Percentiles rank a stretch among this genome's conserved stretches.
phyloP scores from a whole-genome alignment of 768 basidiomycete species.

The Coprinopsis sp. region DNA sequence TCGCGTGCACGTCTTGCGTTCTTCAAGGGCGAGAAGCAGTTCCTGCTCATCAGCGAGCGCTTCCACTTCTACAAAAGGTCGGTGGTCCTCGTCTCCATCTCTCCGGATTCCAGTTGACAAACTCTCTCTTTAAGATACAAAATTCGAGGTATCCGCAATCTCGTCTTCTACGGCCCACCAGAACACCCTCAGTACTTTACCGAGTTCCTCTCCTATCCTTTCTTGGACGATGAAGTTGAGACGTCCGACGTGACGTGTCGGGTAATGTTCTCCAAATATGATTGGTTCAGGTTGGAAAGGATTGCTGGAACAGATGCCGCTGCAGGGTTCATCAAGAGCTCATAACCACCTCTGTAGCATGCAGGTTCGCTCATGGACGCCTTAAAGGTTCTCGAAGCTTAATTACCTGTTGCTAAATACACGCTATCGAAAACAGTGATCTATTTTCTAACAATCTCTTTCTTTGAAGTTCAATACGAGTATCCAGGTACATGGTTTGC shows the following conservation, averaged over 20 bases:
- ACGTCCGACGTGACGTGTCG: constrained; percentile 77
- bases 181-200: constrained; percentile 90
- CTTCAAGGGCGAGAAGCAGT: constrained; percentile 80
- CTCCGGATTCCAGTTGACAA: background rate
- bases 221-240: constrained; percentile 87
- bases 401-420: too few species aligned
- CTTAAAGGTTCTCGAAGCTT: too few species aligned
- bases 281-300: constrained; percentile 82
- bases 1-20: constrained; percentile 90
- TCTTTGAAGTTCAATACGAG: too few species aligned
- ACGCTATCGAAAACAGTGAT: too few species aligned
- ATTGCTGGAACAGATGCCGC: constrained; percentile 60
- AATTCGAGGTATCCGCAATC: constrained; percentile 85
- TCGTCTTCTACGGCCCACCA: constrained; percentile 91
- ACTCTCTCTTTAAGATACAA: constrained; percentile 60
- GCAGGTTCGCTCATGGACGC: too few species aligned
- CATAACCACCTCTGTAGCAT: too few species aligned
- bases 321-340: constrained; percentile 36
- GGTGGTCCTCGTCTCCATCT: constrained; percentile 12
- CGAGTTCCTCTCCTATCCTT: constrained; percentile 85
- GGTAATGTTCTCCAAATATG: constrained; percentile 84
- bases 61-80: constrained; percentile 97
- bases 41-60: constrained; percentile 91
- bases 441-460: too few species aligned
- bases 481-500: too few species aligned